Base-by-base conservation (phyloP, 345 rosid species). In the Eucalyptus sp. region DNA sequence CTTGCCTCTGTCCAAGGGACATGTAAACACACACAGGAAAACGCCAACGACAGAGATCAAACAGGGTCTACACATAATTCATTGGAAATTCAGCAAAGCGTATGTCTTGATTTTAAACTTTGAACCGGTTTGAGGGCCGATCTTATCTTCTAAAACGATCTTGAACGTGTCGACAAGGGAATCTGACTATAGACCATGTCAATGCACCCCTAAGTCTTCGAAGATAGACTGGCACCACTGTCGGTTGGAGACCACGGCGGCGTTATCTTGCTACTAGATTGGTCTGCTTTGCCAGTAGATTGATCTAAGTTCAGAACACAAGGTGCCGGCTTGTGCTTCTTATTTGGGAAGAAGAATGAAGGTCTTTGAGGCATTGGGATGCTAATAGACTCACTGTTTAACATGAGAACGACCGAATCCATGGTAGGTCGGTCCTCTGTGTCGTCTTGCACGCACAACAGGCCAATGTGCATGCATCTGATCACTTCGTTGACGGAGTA, bases 361-460 rank as follows among this genome's bases (percentile, higher is more conserved):
- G 92, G 91, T 18, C 52, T 89, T 46, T 87, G 41, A 29, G 94
- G 92, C 51, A 84, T 7, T 20, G 90, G 87, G 11, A 89, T 90
- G 88, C 88, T 88, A 17, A 87, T 86, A 49, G 90, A 86, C 17
- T 89, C 50, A 48, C 91, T 88, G 46, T 22, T 89, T 33, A 92
- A 90, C 93, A 91, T 90, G 13, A 83, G 89, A 43, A 86, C 85
- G 27, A 91, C 87, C 5, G 89, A 71, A 17, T 90, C 89, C 94
- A 92, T 89, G 29, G 92, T 41, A 18, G 93, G 94, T 33, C 90
- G 89, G 31, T 91, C 91, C 3, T 50, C 83, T 5, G 80, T 24
- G 86, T 89, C 87, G 86, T 91, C 90, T 46, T 93, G 94, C 37
- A 91, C 91, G 48, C 94, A 92, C 4, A 90, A 48, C 18, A 92